Conservation (phyloP, 2,329 filamentous ascomycete genomes). For the Madurella fahalii region DNA sequence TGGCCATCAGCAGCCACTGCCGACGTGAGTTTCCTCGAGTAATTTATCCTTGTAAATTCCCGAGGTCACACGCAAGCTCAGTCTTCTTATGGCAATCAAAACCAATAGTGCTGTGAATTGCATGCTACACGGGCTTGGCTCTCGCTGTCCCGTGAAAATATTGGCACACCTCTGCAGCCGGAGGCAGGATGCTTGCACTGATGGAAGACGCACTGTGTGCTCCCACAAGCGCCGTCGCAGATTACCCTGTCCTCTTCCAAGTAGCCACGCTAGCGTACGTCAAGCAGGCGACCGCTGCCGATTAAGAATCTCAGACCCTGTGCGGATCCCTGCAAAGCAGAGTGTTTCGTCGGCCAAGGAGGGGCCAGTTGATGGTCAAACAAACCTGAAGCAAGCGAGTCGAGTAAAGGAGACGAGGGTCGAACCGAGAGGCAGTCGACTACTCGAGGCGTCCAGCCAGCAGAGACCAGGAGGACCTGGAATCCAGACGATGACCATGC, state of each 20-base stretch:
- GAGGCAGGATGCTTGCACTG: not conserved
- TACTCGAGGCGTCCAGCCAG: no score
- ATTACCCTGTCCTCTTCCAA: not conserved
- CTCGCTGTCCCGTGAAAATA: conserved; percentile 8
- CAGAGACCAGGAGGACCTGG: no score
- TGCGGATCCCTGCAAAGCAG: not conserved
- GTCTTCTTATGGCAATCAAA: not conserved
- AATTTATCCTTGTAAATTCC: not conserved
- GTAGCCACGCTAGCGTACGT: not conserved
- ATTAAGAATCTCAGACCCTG: not conserved
- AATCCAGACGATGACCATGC: no score
- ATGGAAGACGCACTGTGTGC: conserved; percentile 12
- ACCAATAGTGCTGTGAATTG: conserved; percentile 15
- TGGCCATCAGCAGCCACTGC: conserved; percentile 1
- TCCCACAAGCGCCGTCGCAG: not conserved
- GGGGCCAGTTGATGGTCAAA: not conserved
- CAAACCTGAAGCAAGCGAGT: conserved; percentile 1
- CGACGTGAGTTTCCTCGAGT: not conserved
- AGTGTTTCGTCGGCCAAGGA: not conserved
- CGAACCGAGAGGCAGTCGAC: no score
- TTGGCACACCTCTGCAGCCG: conserved; percentile 11
- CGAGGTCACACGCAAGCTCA: not conserved
- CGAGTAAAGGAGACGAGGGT: not conserved
- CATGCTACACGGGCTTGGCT: conserved; percentile 4
- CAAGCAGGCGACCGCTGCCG: not conserved